Conservation (phyloP, 2,329 filamentous ascomycete species). For the Clonostachys chloroleuca region DNA sequence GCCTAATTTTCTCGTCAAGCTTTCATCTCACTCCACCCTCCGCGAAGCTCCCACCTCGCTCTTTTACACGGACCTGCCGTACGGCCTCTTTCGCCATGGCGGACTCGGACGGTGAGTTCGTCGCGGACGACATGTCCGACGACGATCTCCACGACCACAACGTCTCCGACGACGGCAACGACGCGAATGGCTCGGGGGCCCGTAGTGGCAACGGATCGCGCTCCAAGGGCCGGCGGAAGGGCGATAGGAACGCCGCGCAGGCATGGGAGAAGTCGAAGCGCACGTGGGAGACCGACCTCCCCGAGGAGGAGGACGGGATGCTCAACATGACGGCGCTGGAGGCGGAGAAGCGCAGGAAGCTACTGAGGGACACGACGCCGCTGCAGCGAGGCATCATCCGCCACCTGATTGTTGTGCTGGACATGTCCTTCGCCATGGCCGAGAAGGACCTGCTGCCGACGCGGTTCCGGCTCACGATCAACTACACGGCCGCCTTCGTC, state of each 20-base stretch:
- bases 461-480: constrained; percentile 75
- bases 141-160: constrained; percentile 55
- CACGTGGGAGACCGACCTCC: constrained; percentile 67
- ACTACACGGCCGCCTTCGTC: constrained; percentile 83
- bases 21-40: too few relatives aligned
- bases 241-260: constrained; percentile 37
- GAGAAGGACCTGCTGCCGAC: constrained; percentile 94
- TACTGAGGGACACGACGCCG: constrained; percentile 90
- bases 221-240: constrained; percentile 15
- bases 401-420: constrained; percentile 86
- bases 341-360: constrained; percentile 73
- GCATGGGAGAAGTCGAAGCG: constrained; percentile 65
- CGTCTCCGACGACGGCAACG: constrained; percentile 29
- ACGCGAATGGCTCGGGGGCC: constrained; percentile 14
- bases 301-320: constrained; percentile 69
- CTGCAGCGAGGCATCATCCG: constrained; percentile 95
- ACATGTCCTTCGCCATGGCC: constrained; percentile 89
- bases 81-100: constrained; percentile 46
- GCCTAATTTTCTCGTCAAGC: too few relatives aligned
- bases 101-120: constrained; percentile 69
- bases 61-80: background rate
- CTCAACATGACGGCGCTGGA: constrained; percentile 76
- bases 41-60: background rate
- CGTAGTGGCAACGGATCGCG: background rate
- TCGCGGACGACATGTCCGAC: constrained; percentile 58